Percentiles rank a stretch among this genome's conserved stretches.
These are phyloP conservation scores for Pseudozyma flocculosa DNA, from an alignment of 1,284 basidiomycete genomes.

Conservation along the genomic window DNA sequence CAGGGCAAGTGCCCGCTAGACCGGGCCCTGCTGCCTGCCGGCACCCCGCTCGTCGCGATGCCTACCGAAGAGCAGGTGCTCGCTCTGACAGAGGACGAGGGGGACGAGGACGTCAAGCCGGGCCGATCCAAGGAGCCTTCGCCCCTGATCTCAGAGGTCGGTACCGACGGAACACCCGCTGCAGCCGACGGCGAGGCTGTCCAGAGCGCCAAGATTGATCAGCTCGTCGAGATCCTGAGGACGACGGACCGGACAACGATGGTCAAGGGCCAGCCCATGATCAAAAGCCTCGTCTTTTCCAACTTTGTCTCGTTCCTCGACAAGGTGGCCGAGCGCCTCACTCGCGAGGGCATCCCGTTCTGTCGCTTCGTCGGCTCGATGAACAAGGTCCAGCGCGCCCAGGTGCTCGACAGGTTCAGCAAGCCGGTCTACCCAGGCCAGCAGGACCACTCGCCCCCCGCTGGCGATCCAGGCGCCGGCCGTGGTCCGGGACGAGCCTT, in stretches of 20 bases:
- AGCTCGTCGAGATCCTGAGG: constrained; percentile 71
- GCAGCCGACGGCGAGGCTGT: no score
- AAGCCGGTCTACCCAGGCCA: constrained; percentile 62
- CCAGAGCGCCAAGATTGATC: constrained; percentile 72
- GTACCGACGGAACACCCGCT: no score
- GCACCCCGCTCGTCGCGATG: constrained; percentile 65
- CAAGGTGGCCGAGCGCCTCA: constrained; percentile 71
- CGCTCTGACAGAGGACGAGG: constrained; percentile 38
- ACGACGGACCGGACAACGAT: constrained; percentile 26
- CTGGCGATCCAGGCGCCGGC: no score
- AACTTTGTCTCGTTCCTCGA: constrained; percentile 10
- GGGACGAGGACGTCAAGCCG: constrained; percentile 54
- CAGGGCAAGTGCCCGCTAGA: constrained; percentile 77
- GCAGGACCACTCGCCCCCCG: no score
- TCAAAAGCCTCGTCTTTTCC: constrained; percentile 8
- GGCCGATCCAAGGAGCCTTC: constrained; percentile 53
- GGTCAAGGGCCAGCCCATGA: neutral
- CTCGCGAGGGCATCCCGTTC: constrained; percentile 70
- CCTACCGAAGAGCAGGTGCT: constrained; percentile 61
- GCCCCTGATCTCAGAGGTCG: no score
- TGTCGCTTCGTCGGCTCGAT: constrained; percentile 78
- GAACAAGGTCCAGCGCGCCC: constrained; percentile 74
- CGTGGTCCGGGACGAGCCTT: no score
- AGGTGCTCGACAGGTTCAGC: constrained; percentile 73
- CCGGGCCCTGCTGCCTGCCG: constrained; percentile 67